Evolutionary conservation across 2,329 filamentous ascomycete genomes (phyloP).

Genomic region (Aspergillus sp.): DNA sequence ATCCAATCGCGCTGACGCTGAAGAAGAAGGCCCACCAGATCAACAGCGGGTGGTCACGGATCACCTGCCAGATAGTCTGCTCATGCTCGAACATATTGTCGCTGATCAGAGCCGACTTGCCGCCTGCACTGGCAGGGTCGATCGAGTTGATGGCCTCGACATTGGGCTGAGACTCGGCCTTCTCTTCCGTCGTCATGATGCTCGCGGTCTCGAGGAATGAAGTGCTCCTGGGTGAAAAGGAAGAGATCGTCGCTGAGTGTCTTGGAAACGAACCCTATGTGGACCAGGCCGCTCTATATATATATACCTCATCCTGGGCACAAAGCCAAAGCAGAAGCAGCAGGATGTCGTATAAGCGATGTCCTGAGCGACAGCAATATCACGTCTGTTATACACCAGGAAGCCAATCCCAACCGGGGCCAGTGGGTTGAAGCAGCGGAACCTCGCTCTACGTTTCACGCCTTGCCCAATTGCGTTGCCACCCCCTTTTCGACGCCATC

Average conservation of each 20-base stretch:
- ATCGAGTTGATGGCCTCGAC: not conserved
- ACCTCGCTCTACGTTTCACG: not conserved
- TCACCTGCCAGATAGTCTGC: constrained; percentile 1
- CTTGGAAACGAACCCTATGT: too few species aligned
- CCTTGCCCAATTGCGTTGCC: not conserved
- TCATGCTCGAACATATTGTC: not conserved
- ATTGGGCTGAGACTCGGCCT: not conserved
- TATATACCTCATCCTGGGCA: not conserved
- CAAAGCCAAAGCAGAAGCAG: not conserved
- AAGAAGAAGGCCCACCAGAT: constrained; percentile 9
- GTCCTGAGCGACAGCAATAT: not conserved
- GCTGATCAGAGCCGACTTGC: not conserved
- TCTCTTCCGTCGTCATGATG: not conserved
- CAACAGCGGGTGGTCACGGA: not conserved
- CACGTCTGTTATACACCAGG: not conserved
- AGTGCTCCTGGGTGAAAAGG: not conserved
- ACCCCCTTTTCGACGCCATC: not conserved
- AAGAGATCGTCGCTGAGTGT: not conserved
- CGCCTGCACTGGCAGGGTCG: not conserved
- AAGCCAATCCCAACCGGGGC: not conserved
- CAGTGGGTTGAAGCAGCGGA: not conserved
- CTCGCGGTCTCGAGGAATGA: not conserved
- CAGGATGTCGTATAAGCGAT: not conserved
- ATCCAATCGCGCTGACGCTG: constrained; percentile 4
- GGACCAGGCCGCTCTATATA: too few species aligned